A percentile compares a stretch with the other conserved stretches of the same genome.
Conservation (phyloP, 1,284 basidiomycete genomes). For the Ceratobasidium papillatum region DNA sequence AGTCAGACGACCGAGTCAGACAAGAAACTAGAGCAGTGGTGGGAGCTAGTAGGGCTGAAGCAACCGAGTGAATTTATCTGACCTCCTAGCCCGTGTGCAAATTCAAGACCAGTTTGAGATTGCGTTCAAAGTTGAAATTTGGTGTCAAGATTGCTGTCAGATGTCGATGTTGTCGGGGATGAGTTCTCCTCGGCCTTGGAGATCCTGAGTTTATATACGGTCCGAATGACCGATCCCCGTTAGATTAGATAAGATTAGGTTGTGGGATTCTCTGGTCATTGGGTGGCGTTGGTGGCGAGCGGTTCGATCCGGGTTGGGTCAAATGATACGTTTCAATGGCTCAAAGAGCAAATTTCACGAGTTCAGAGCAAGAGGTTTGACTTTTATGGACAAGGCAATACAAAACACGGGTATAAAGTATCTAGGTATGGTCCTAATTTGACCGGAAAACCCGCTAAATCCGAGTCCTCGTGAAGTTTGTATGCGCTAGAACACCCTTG, state of each 20-base stretch:
- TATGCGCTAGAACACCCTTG: conserved; percentile 27
- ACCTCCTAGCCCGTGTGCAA: conserved; percentile 8
- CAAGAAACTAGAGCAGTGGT: not conserved
- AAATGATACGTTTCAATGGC: not conserved
- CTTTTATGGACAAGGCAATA: too few relatives aligned
- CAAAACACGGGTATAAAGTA: conserved; percentile 4
- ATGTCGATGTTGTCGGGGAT: conserved; percentile 21
- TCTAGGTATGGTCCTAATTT: not conserved
- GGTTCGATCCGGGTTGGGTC: not conserved
- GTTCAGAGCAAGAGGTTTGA: too few relatives aligned
- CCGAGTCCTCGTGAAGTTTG: conserved; percentile 10
- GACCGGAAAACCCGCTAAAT: not conserved
- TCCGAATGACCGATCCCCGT: conserved; percentile 12
- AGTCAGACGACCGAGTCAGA: conserved; percentile 16
- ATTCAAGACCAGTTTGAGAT: not conserved
- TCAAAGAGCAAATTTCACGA: too few relatives aligned
- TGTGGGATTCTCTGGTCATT: not conserved
- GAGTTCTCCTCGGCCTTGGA: not conserved
- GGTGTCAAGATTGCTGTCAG: not conserved
- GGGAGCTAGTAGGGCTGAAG: not conserved
- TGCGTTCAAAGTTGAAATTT: not conserved
- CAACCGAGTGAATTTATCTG: not conserved
- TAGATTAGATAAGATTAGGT: conserved; percentile 35
- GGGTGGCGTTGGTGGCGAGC: not conserved
- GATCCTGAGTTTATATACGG: conserved; percentile 3